A percentile compares a stretch with the other conserved stretches of the same genome.
Evolutionary conservation across 2,329 filamentous ascomycete species (phyloP).

Genomic region (Neonectria coccinea): DNA sequence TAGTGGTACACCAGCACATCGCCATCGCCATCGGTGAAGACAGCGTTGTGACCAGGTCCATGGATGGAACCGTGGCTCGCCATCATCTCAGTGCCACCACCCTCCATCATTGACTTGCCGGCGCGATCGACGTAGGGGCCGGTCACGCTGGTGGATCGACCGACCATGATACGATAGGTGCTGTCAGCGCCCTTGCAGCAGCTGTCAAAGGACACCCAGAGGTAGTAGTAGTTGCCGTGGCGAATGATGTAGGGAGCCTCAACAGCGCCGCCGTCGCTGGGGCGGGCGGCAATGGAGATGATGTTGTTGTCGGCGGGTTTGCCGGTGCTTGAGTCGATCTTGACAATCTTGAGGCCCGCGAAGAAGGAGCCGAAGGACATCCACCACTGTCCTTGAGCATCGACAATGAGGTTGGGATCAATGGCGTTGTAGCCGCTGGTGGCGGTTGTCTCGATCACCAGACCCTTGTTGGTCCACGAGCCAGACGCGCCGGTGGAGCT

Average conservation of each 20-base stretch:
- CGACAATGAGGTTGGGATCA: slow-evolving; percentile 47
- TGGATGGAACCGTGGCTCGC: slow-evolving; percentile 46
- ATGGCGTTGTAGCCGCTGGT: slow-evolving; percentile 47
- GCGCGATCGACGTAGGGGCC: slow-evolving; percentile 46
- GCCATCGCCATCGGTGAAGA: slow-evolving; percentile 48
- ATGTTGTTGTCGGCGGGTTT: slow-evolving; percentile 40
- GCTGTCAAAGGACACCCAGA: slow-evolving; percentile 49
- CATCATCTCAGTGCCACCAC: slow-evolving; percentile 48
- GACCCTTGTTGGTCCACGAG: slow-evolving; percentile 47
- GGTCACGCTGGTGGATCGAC: slow-evolving; percentile 45
- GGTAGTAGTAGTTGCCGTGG: slow-evolving; percentile 47
- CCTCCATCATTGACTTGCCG: slow-evolving; percentile 44
- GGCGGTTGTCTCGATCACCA: slow-evolving; percentile 43
- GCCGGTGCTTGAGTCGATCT: slow-evolving; percentile 43
- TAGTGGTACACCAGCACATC: slow-evolving; percentile 51
- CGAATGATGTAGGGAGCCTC: slow-evolving; percentile 48
- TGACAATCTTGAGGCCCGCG: slow-evolving; percentile 48
- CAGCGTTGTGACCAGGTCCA: slow-evolving; percentile 49
- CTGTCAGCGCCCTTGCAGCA: slow-evolving; percentile 47
- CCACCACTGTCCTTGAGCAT: slow-evolving; percentile 47
- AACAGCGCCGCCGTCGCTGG: slow-evolving; percentile 38
- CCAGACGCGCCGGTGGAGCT: slow-evolving; percentile 47
- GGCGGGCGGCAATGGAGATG: slow-evolving; percentile 44
- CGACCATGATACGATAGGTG: slow-evolving; percentile 50
- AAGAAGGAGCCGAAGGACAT: slow-evolving; percentile 50